These are phyloP conservation scores for Kokia cookei DNA, from an alignment of 441 rosid genomes.

Conservation along the genomic window DNA sequence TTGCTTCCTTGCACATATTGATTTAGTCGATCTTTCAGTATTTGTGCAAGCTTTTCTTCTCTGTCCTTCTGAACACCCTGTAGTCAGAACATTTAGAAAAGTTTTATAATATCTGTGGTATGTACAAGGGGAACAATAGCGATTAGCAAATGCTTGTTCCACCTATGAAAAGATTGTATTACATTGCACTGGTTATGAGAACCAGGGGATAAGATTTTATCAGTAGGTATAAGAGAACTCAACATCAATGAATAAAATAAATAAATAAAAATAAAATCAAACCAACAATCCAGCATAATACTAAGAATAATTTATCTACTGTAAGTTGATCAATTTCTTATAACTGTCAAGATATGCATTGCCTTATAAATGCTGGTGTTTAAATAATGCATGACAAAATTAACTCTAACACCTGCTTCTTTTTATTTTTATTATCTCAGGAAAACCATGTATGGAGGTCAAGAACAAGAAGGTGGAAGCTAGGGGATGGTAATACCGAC, in stretches of 20 bases:
- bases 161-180: not conserved
- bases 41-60: conserved; percentile 80
- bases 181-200: not conserved
- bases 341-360: not conserved
- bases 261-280: not conserved
- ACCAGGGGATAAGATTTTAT: not conserved
- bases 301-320: not conserved
- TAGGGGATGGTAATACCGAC: not conserved
- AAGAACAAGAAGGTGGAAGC: not conserved
- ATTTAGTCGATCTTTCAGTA: conserved; percentile 64
- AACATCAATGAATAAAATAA: not conserved
- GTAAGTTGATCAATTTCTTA: not conserved
- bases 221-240: not conserved
- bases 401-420: not conserved
- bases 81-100: not conserved
- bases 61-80: conserved; percentile 94
- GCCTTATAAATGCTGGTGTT: not conserved
- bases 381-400: not conserved
- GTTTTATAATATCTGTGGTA: not conserved
- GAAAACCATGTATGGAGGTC: not conserved
- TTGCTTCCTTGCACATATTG: conserved; percentile 71
- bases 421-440: not conserved
- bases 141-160: not conserved
- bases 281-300: not conserved
- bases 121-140: not conserved